Evolutionary conservation across 441 rosid species (phyloP).

Genomic region (Mallotus repandus): DNA sequence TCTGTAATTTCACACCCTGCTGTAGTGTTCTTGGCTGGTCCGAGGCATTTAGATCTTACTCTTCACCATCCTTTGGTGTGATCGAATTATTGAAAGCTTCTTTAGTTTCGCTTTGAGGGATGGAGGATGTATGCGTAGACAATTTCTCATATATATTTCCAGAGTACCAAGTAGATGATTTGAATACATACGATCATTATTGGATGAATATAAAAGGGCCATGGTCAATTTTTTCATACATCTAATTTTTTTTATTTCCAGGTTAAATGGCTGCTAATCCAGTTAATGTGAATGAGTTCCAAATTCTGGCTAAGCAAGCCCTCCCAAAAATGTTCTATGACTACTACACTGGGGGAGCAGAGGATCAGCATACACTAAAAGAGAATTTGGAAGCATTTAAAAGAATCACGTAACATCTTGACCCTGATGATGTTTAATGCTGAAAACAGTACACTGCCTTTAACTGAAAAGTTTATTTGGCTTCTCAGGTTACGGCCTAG

Average conservation of each 20-base stretch:
- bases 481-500: conserved; percentile 64
- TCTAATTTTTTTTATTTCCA: background rate
- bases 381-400: conserved; percentile 60
- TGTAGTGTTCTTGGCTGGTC: too few species aligned
- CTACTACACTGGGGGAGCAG: conserved; percentile 70
- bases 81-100: too few species aligned
- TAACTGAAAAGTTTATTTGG: background rate
- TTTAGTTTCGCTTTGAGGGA: too few species aligned
- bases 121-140: too few species aligned
- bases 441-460: background rate
- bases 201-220: too few species aligned
- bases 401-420: background rate
- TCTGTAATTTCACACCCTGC: too few species aligned
- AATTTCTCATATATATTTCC: too few species aligned
- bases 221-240: too few species aligned
- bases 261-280: conserved; percentile 55
- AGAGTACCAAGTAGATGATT: too few species aligned
- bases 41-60: too few species aligned
- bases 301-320: conserved; percentile 59
- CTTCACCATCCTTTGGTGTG: too few species aligned
- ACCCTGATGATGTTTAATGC: background rate
- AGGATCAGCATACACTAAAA: conserved; percentile 66
- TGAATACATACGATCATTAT: too few species aligned
- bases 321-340: conserved; percentile 85
- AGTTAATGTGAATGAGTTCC: conserved; percentile 73